Evolutionary conservation across 1,284 basidiomycete genomes (phyloP).

Genomic region (Xanthoconium separans): DNA sequence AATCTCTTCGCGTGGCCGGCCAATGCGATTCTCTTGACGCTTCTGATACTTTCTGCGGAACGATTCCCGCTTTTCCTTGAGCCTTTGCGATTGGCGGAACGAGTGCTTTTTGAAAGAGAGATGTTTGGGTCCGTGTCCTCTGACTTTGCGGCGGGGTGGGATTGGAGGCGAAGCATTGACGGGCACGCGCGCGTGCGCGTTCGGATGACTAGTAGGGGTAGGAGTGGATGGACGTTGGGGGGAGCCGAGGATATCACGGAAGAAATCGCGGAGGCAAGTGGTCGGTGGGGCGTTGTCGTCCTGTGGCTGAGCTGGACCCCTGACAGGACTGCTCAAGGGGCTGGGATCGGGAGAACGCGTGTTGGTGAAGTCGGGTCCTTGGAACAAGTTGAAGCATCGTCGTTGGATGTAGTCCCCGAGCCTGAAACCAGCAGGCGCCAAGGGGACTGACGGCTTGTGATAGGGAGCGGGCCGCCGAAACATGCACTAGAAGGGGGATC

Average conservation of each 20-base stretch:
- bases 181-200: background rate
- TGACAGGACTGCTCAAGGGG: slow-evolving; percentile 19
- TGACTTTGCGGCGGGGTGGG: slow-evolving; percentile 6
- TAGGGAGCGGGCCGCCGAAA: slow-evolving; percentile 11
- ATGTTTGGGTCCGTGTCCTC: slow-evolving; percentile 14
- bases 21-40: slow-evolving; percentile 3
- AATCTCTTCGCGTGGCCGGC: slow-evolving; percentile 2
- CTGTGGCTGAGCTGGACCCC: background rate
- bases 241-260: background rate
- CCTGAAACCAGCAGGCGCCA: slow-evolving; percentile 29
- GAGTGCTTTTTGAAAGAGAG: slow-evolving; percentile 9
- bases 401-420: slow-evolving; percentile 17
- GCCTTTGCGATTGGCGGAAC: background rate
- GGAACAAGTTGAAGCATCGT: slow-evolving; percentile 22
- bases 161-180: background rate
- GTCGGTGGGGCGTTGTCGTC: slow-evolving; percentile 14
- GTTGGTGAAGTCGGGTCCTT: slow-evolving; percentile 5
- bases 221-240: background rate
- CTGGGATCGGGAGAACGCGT: slow-evolving; percentile 12
- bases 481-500: slow-evolving; percentile 16
- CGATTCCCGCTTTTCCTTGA: slow-evolving; percentile 6
- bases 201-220: background rate
- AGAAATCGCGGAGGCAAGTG: slow-evolving; percentile 3
- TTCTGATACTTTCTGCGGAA: background rate
- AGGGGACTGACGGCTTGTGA: slow-evolving; percentile 10